These are phyloP conservation scores for Sphagnum magellanicum DNA, from an alignment of 228 moss, liverwort and hornwort genomes.

Conservation along the genomic window DNA sequence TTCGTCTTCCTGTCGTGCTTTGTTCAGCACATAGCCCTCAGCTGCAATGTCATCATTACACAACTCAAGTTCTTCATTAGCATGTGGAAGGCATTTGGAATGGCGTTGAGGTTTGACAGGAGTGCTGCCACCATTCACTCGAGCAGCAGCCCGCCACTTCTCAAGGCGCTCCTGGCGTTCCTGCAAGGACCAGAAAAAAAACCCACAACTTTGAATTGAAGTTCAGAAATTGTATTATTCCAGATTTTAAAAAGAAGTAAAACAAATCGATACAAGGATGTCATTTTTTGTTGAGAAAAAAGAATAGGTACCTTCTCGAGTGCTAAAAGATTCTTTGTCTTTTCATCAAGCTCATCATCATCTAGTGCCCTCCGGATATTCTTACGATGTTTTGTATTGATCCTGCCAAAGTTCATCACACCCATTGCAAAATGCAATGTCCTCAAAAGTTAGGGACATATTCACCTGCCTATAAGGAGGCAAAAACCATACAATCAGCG, in stretches of 20 bases:
- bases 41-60: conserved; percentile 38
- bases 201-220: not conserved
- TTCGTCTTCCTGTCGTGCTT: conserved; percentile 62
- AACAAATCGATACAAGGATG: not conserved
- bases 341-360: conserved; percentile 83
- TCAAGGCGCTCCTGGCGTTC: conserved; percentile 86
- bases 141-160: conserved; percentile 54
- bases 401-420: not conserved
- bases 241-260: not conserved
- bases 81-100: conserved; percentile 18
- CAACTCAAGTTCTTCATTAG: conserved; percentile 36
- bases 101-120: conserved; percentile 22
- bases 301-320: conserved; percentile 54
- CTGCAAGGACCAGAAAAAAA: conserved; percentile 20
- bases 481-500: not conserved
- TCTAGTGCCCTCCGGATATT: conserved; percentile 78
- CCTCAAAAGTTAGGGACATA: no score
- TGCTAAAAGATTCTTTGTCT: conserved; percentile 58
- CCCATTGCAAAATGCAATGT: no score
- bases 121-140: conserved; percentile 14
- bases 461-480: no score
- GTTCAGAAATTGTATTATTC: not conserved
- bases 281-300: no score
- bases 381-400: conserved; percentile 54
- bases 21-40: conserved; percentile 56